Percentiles rank a stretch among this genome's conserved stretches.
These are phyloP conservation scores for Byssothecium circinans DNA, from an alignment of 2,329 filamentous ascomycete genomes.

Conservation along the genomic window DNA sequence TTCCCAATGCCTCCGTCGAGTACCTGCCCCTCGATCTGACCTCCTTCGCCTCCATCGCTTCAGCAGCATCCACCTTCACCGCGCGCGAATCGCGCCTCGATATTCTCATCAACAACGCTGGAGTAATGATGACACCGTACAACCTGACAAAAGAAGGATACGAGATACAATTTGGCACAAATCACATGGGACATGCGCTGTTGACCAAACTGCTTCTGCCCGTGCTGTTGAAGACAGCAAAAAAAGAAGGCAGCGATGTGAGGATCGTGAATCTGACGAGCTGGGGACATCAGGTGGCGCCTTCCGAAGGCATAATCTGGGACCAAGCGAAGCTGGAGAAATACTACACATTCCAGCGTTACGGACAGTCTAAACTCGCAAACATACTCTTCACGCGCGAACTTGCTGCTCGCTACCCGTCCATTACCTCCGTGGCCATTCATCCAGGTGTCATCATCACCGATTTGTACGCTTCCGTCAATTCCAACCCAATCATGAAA, in stretches of 20 bases:
- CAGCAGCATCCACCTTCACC: conserved; percentile 42
- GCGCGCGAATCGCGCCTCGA: conserved; percentile 46
- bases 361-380: conserved; percentile 55
- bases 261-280: conserved; percentile 50
- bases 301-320: conserved; percentile 38
- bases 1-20: conserved; percentile 41
- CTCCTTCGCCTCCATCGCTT: conserved; percentile 45
- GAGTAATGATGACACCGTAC: conserved; percentile 45
- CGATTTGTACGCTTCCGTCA: conserved; percentile 41
- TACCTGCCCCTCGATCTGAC: conserved; percentile 48
- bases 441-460: conserved; percentile 56
- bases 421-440: conserved; percentile 48
- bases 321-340: conserved; percentile 38
- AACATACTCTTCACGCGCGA: conserved; percentile 52
- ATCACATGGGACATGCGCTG: conserved; percentile 56
- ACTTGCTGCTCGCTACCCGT: conserved; percentile 49
- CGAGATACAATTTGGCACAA: conserved; percentile 55
- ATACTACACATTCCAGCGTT: conserved; percentile 41
- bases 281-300: conserved; percentile 24
- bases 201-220: conserved; percentile 52
- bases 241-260: conserved; percentile 44
- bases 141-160: conserved; percentile 51
- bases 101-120: conserved; percentile 52
- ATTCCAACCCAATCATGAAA: conserved; percentile 27
- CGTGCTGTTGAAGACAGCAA: conserved; percentile 46